Evolutionary conservation across 2,329 filamentous ascomycete genomes (phyloP).

Genomic region (Cercospora sp.): DNA sequence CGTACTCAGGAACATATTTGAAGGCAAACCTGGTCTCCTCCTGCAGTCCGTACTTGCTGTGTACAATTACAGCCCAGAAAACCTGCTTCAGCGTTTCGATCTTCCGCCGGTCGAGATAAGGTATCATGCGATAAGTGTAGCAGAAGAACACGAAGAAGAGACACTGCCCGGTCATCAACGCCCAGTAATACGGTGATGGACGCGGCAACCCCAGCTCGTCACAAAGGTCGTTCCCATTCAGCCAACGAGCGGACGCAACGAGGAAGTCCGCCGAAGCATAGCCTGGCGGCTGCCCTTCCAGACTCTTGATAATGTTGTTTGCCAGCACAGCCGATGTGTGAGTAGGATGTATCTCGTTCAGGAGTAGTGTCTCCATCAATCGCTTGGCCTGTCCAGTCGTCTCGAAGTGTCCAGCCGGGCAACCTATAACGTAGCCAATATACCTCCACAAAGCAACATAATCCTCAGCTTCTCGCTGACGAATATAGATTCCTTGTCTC

Average conservation of each 20-base stretch:
- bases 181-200: conserved; percentile 59
- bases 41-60: conserved; percentile 63
- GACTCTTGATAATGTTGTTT: conserved; percentile 70
- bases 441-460: conserved; percentile 77
- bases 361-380: conserved; percentile 67
- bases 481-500: conserved; percentile 68
- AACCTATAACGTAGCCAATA: conserved; percentile 69
- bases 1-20: conserved; percentile 52
- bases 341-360: conserved; percentile 66
- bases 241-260: conserved; percentile 65
- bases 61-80: conserved; percentile 62
- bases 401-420: conserved; percentile 58
- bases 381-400: conserved; percentile 57
- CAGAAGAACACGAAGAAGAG: conserved; percentile 61
- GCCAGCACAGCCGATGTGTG: conserved; percentile 64
- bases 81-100: conserved; percentile 54
- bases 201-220: conserved; percentile 60
- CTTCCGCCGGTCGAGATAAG: conserved; percentile 53
- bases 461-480: conserved; percentile 62
- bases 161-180: conserved; percentile 64
- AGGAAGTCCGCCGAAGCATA: conserved; percentile 67
- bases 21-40: conserved; percentile 60
- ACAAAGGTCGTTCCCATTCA: conserved; percentile 66
- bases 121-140: conserved; percentile 54
- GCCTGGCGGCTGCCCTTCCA: conserved; percentile 66